Evolutionary conservation across 257 asterid species (phyloP), one percentile per base, ranked within the genome.

Genomic region (Pogostemon cablin): DNA sequence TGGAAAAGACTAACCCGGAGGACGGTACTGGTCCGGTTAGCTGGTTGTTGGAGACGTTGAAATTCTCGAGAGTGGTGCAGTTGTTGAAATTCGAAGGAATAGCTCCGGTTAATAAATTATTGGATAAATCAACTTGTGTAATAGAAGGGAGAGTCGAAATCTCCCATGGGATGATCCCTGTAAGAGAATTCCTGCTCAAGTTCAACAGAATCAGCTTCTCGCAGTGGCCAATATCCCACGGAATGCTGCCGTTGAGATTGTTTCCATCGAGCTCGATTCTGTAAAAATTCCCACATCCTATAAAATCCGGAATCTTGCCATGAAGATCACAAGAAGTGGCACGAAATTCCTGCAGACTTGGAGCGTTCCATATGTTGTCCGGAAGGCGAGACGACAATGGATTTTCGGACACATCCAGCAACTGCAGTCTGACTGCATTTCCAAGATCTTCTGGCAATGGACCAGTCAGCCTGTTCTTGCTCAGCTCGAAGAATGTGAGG

Each of bases 81-180:
- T 86, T 85, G 72, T 78, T 88, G 82, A 95, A 89, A 78, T 79
- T 85, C 0, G 92, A 83, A 1, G 99, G 96, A 25, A 95, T 91
- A 2, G 91, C 62, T 32, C 96, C 99, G 0, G 93, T 86, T 7
- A 95, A 87, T 32, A 78, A 74, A 77, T 95, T 95, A 42, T 81
- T 81, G 0, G 99, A 87, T 65, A 95, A 76, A 78, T 95, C 99
- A 0, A 95, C 82, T 3, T 88, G 91, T 6, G 93, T 86, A 46
- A 95, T 82, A 1, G 90, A 75, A 59, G 97, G 91, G 10, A 91
- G 85, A 0, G 88, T 66, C 0, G 98, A 91, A n/a, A 95, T 91
- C 74, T 95, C 99, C 97, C 92, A 85, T 1, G 99, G 99, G 54
- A 95, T 95, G 25, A 83, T 89, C 40, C 99, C 99, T 0, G 95